Percentiles rank a stretch among this genome's conserved stretches.
Conservation (phyloP, 1,284 basidiomycete species). For the Puccinia polysora region DNA sequence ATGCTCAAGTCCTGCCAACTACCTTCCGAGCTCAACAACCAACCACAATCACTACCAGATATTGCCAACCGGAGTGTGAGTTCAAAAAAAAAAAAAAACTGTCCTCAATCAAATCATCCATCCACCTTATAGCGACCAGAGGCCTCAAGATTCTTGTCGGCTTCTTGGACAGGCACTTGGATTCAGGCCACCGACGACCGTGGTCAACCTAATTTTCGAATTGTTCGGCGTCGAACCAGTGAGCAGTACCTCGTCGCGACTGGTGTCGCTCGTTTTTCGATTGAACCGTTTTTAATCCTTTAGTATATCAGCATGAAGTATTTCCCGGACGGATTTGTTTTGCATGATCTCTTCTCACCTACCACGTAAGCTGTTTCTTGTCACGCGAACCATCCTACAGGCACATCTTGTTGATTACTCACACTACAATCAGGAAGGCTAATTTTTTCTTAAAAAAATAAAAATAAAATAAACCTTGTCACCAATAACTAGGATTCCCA, state of each 20-base stretch:
- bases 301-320: constrained; percentile 67
- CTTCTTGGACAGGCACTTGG: constrained; percentile 50
- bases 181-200: constrained; percentile 67
- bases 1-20: constrained; percentile 70
- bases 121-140: neutral
- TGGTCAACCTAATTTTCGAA: constrained; percentile 73
- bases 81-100: neutral
- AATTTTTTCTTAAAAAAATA: too few relatives aligned
- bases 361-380: constrained; percentile 50
- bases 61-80: constrained; percentile 40
- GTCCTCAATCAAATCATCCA: neutral
- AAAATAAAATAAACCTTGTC: too few relatives aligned
- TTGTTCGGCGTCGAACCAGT: constrained; percentile 66
- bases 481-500: constrained; percentile 59
- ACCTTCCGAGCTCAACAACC: constrained; percentile 64
- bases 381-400: too few relatives aligned
- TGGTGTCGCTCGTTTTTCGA: neutral
- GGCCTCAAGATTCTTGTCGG: neutral
- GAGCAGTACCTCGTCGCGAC: constrained; percentile 49
- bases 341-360: constrained; percentile 72
- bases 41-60: constrained; percentile 60
- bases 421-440: too few relatives aligned
- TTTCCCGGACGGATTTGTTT: constrained; percentile 69
- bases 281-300: neutral
- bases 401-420: too few relatives aligned